Conservation (phyloP, 169 alveolate genomes). For the Ichthyophthirius multifiliis region DNA sequence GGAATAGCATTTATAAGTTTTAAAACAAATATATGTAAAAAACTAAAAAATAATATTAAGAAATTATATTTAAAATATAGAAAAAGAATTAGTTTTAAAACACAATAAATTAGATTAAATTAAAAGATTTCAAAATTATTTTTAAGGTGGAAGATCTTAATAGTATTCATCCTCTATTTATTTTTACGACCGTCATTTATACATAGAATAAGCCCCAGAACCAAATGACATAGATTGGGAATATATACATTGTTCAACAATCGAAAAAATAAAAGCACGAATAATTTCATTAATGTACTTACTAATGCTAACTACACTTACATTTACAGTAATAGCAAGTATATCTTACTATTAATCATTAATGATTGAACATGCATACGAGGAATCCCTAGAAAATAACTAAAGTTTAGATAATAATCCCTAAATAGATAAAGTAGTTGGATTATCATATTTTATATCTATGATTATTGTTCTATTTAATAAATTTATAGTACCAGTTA, state of each 20-base stretch:
- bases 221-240: conserved; percentile 42
- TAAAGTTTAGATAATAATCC: background rate
- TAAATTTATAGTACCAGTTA: conserved; percentile 3
- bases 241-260: conserved; percentile 9
- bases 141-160: background rate
- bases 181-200: background rate
- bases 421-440: background rate
- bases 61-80: no score
- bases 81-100: background rate
- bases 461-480: conserved; percentile 11
- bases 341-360: background rate
- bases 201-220: conserved; percentile 29
- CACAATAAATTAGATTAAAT: background rate
- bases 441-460: background rate
- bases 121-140: background rate
- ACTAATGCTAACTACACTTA: background rate
- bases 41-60: no score
- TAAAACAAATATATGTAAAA: no score
- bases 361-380: background rate
- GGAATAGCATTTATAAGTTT: conserved; percentile 4
- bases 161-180: background rate
- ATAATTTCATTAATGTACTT: conserved; percentile 5
- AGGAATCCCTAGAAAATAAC: background rate
- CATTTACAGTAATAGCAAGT: background rate
- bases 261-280: conserved; percentile 20